Evolutionary conservation across 177 flowering plant genomes (phyloP).

Genomic region (Vitis hybrid): DNA sequence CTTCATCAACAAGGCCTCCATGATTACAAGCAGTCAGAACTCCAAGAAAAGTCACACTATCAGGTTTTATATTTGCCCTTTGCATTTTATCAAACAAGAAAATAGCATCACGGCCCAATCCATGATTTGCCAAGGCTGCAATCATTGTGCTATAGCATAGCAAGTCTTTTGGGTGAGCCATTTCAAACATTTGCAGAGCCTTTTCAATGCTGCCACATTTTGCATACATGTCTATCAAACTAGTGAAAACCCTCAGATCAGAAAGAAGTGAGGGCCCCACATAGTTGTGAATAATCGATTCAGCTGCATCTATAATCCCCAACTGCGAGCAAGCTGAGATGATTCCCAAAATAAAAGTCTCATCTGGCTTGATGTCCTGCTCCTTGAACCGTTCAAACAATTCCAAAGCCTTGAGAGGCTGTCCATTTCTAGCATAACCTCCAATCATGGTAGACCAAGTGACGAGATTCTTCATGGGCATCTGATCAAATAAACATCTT

Average conservation of each 20-base stretch:
- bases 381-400: constrained; percentile 29
- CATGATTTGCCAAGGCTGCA: constrained; percentile 44
- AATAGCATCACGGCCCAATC: constrained; percentile 33
- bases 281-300: constrained; percentile 22
- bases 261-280: constrained; percentile 15
- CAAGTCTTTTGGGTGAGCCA: constrained; percentile 30
- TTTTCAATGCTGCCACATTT: constrained; percentile 53
- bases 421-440: constrained; percentile 41
- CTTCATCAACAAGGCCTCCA: constrained; percentile 46
- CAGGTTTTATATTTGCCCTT: constrained; percentile 32
- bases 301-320: constrained; percentile 30
- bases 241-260: constrained; percentile 25
- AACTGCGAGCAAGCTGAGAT: constrained; percentile 46
- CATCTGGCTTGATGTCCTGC: constrained; percentile 33
- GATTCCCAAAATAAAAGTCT: constrained; percentile 31
- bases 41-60: constrained; percentile 42
- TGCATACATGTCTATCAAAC: constrained; percentile 60
- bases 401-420: constrained; percentile 32
- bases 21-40: constrained; percentile 51
- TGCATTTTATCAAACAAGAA: constrained; percentile 35
- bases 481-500: constrained; percentile 37
- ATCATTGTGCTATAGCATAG: constrained; percentile 45
- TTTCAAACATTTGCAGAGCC: constrained; percentile 38
- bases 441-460: constrained; percentile 45
- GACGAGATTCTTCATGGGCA: constrained; percentile 45